Conservation (phyloP, 2,329 filamentous ascomycete species). For the Pestalotiopsis sp. region DNA sequence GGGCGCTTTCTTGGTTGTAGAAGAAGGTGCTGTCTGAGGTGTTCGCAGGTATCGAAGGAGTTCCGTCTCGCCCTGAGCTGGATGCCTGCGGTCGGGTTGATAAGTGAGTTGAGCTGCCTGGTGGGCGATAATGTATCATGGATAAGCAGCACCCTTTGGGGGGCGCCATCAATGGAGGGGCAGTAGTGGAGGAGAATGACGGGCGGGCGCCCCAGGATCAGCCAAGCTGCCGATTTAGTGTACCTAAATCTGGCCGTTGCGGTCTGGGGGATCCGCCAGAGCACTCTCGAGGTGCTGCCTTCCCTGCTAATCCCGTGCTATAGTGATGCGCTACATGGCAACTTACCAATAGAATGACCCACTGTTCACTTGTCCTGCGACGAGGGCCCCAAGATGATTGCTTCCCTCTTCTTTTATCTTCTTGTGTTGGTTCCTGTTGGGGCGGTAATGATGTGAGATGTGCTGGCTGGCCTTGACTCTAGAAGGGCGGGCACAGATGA, state of each 20-base stretch:
- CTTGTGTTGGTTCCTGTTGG: no score
- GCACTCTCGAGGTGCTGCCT: background rate
- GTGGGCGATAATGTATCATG: background rate
- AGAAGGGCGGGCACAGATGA: no score
- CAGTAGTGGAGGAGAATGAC: background rate
- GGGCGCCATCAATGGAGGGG: background rate
- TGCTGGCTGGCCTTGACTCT: background rate
- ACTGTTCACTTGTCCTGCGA: background rate
- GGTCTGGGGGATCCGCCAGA: background rate
- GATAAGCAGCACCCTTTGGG: background rate
- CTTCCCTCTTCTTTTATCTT: no score
- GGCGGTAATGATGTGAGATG: background rate
- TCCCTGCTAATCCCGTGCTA: background rate
- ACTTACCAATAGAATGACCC: background rate
- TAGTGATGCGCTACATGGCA: background rate
- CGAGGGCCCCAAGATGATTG: no score
- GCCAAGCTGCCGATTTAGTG: background rate
- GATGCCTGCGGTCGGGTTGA: conserved; percentile 1
- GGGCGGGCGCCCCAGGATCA: background rate
- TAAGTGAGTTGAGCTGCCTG: conserved; percentile 1
- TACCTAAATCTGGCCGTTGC: background rate
- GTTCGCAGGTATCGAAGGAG: background rate
- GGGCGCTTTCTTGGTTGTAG: background rate
- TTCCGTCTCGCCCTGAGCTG: background rate
- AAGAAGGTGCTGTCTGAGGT: background rate